These are phyloP conservation scores for Turnera subulata DNA, from an alignment of 345 rosid genomes.

Conservation along the genomic window DNA sequence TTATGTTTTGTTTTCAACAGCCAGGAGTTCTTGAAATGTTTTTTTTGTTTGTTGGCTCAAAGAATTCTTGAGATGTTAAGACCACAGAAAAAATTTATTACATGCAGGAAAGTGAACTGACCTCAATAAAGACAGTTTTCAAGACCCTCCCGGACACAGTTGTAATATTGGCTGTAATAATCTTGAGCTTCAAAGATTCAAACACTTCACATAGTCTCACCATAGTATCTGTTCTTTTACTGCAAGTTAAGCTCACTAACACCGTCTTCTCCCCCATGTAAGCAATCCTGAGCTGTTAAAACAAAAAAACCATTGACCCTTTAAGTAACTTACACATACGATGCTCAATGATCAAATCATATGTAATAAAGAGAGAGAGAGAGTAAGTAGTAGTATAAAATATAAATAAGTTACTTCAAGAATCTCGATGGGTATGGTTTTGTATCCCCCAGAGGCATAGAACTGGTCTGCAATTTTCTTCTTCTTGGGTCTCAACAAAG, in stretches of 20 bases:
- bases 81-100: background rate
- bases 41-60: no score
- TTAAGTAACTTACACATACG: no score
- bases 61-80: no score
- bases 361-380: background rate
- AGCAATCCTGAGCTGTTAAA: slow-evolving; percentile 58
- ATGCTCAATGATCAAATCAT: background rate
- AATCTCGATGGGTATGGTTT: slow-evolving; percentile 53
- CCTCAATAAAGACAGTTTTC: slow-evolving; percentile 85
- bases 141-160: slow-evolving; percentile 67
- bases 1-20: no score
- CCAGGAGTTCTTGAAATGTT: no score
- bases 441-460: slow-evolving; percentile 37
- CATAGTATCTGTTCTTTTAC: slow-evolving; percentile 79
- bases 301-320: background rate
- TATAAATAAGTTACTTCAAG: slow-evolving; percentile 60
- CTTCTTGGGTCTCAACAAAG: slow-evolving; percentile 63
- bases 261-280: slow-evolving; percentile 67
- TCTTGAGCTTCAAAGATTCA: slow-evolving; percentile 72
- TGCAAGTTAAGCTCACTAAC: slow-evolving; percentile 78
- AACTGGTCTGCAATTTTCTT: slow-evolving; percentile 42
- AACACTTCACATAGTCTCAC: slow-evolving; percentile 79
- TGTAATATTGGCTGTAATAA: slow-evolving; percentile 68
- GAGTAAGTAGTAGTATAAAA: no score
- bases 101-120: slow-evolving; percentile 19